Base-by-base conservation (phyloP, 768 basidiomycete species). In the Russula ochroleuca region DNA sequence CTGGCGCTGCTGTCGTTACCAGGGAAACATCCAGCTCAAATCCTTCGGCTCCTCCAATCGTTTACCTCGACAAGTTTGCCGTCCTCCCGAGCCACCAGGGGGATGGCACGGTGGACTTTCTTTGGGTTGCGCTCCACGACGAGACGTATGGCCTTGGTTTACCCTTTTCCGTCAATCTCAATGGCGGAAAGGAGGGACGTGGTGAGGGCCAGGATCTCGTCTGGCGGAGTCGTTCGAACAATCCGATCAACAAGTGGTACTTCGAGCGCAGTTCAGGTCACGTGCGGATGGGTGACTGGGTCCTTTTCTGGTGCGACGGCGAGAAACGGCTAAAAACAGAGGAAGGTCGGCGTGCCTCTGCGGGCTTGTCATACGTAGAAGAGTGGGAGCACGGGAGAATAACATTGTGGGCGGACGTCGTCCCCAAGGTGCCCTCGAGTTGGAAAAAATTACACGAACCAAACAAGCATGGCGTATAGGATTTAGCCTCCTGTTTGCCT, bases 201-300 rank as follows among this genome's bases (percentile, higher is more conserved):
- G 95, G 96, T 31, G 84, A 89, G 73, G 94, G 95, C n/a, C 80
- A 86, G 49, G 97, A 98, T 72, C 81, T 99, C 63, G 94, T 99
- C 43, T 99, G 97, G 97, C 85, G 97, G 51, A 90, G 87, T 73
- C 82, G 97, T 59, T 81, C 89, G 8, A 82, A 97, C 76, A 99
- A 99, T 74, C 95, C 94, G 0, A 86, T 98, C 61, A 99, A 99
- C 77, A 96, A 94, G 76, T 99, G 97, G 97, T 99, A 99, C 76
- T 98, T 93, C 68, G 97, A 99, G 71, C 86, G 97, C 38, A 91
- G 89, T 72, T 89, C 88, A 21, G 97, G 97, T 21, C 95, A 98
- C 76, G 66, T 94, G 43, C 82, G 91, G 67, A 83, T 88, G 79
- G 89, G 87, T 13, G 78, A 85, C 28, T 99, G 96, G 92, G 86